Evolutionary conservation across 805 yeast genomes (phyloP).

Genomic region (Starmerella gropengiesseri): DNA sequence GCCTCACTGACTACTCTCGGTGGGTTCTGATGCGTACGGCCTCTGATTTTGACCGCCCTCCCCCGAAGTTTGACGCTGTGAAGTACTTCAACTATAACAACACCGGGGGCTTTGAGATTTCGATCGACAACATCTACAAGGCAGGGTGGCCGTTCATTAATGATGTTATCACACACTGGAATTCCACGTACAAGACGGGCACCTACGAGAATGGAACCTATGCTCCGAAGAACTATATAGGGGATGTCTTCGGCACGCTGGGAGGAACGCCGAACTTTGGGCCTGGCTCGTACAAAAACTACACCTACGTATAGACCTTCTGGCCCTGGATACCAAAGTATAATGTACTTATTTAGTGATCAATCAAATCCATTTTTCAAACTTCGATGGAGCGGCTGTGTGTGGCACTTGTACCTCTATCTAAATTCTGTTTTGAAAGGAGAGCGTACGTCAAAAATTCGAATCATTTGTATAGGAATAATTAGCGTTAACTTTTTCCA

Average conservation of each 20-base stretch:
- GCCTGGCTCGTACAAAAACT: slow-evolving; percentile 13
- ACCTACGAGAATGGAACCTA: slow-evolving; percentile 15
- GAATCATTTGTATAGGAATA: too few species aligned
- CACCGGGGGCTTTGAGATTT: slow-evolving; percentile 43
- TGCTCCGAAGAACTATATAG: slow-evolving; percentile 44
- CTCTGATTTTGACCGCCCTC: slow-evolving; percentile 49
- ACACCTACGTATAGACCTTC: slow-evolving; percentile 5
- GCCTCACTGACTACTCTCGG: slow-evolving; percentile 47
- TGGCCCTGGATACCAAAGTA: too few species aligned
- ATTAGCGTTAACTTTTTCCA: too few species aligned
- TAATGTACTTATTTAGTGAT: not conserved
- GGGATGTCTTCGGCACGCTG: slow-evolving; percentile 49
- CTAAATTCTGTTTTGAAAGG: too few species aligned
- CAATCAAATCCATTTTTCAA: too few species aligned
- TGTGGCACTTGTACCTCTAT: too few species aligned
- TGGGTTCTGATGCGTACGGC: slow-evolving; percentile 51
- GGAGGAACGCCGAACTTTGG: slow-evolving; percentile 36
- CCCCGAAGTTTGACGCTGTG: slow-evolving; percentile 35
- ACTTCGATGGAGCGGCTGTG: too few species aligned
- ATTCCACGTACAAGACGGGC: slow-evolving; percentile 18
- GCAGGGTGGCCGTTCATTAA: slow-evolving; percentile 47
- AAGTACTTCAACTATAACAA: slow-evolving; percentile 40
- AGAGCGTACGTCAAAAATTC: too few species aligned
- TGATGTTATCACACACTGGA: slow-evolving; percentile 42
- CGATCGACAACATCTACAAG: slow-evolving; percentile 41